Evolutionary conservation across 495 filamentous ascomycete species (phyloP).

Genomic region (Cetradonia linearis): DNA sequence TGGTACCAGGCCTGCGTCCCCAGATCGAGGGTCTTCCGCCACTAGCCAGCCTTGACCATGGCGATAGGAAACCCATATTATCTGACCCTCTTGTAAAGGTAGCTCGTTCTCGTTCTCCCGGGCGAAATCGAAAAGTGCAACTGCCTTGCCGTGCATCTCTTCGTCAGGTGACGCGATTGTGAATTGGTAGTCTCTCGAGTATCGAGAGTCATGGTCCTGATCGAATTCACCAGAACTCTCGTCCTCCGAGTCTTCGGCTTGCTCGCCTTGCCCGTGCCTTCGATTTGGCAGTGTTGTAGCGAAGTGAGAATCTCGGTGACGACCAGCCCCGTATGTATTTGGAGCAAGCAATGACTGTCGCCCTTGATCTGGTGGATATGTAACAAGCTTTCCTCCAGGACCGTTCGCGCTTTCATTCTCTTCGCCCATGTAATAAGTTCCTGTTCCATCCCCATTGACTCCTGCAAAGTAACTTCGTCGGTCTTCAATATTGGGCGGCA

Average conservation of each 20-base stretch:
- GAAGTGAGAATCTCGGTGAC: constrained; percentile 38
- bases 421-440: constrained; percentile 68
- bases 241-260: constrained; percentile 51
- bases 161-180: constrained; percentile 92
- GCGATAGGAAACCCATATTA: constrained; percentile 91
- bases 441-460: constrained; percentile 60
- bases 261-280: constrained; percentile 45
- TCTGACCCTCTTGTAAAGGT: constrained; percentile 83
- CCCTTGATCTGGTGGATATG: constrained; percentile 59
- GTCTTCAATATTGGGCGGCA: constrained; percentile 34
- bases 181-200: constrained; percentile 84
- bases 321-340: constrained; percentile 29
- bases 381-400: constrained; percentile 70
- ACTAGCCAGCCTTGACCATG: constrained; percentile 97
- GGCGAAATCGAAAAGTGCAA: constrained; percentile 89
- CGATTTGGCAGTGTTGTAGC: constrained; percentile 38
- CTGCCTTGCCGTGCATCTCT: constrained; percentile 94
- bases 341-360: constrained; percentile 42
- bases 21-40: constrained; percentile 89
- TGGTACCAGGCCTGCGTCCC: constrained; percentile 79
- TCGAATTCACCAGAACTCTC: constrained; percentile 43
- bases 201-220: constrained; percentile 54
- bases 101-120: constrained; percentile 96
- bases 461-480: constrained; percentile 57
- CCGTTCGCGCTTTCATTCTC: constrained; percentile 54